These are phyloP conservation scores for Circinella minor DNA, from an alignment of 371 early-diverging fungal species.

Conservation along the genomic window DNA sequence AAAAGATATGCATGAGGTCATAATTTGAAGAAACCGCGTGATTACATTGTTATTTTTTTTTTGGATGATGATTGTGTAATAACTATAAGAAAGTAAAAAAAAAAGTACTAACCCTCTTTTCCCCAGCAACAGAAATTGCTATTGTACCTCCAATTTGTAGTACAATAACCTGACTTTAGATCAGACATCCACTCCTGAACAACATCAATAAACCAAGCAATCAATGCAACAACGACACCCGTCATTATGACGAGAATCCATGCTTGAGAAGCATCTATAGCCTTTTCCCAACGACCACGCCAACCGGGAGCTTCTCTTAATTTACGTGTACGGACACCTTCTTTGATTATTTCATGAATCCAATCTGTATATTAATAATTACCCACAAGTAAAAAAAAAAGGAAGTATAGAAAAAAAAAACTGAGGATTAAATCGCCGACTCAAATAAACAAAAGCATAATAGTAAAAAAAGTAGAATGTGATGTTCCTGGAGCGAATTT, in stretches of 20 bases:
- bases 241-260: slow-evolving; percentile 84
- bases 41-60: not conserved
- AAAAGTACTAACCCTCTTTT: slow-evolving; percentile 41
- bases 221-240: slow-evolving; percentile 67
- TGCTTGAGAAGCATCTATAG: slow-evolving; percentile 82
- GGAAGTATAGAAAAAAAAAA: not conserved
- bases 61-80: not conserved
- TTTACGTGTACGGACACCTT: slow-evolving; percentile 76
- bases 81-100: slow-evolving; percentile 15
- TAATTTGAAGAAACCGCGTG: not conserved
- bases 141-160: slow-evolving; percentile 83
- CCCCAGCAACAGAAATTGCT: slow-evolving; percentile 93
- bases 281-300: slow-evolving; percentile 60
- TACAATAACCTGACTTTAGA: slow-evolving; percentile 86
- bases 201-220: slow-evolving; percentile 86
- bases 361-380: slow-evolving; percentile 66
- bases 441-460: not conserved
- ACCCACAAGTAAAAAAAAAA: slow-evolving; percentile 9
- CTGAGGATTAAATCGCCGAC: slow-evolving; percentile 3
- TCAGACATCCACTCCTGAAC: slow-evolving; percentile 81
- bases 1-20: slow-evolving; percentile 6
- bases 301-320: slow-evolving; percentile 62
- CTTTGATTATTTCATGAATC: slow-evolving; percentile 92
- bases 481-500: slow-evolving; percentile 3
- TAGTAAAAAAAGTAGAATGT: slow-evolving; percentile 27